Base-by-base conservation (phyloP, 2,329 filamentous ascomycete species). In the Blastomyces emzantsi region DNA sequence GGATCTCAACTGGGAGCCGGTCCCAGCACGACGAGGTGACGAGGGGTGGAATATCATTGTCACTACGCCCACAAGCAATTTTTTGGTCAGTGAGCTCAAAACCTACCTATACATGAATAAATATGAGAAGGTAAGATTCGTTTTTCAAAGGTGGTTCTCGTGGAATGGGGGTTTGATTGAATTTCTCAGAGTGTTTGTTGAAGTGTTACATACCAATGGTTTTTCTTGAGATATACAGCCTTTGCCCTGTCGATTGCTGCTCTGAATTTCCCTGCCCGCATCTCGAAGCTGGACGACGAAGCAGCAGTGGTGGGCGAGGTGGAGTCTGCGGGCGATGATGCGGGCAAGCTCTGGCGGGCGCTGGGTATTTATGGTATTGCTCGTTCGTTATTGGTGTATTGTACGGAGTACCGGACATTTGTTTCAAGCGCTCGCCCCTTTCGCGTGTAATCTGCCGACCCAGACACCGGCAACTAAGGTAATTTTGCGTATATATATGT, bases 1-100 rank as follows among this genome's bases (percentile, higher is more conserved):
- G 74, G 47, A 78, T 69, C 63, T 78, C 77, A 62, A 75, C 74
- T 13, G 77, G 76, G 30, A 78, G 71, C 56, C 68, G 63, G 61
- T 75, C 75, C 76, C 76, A 78, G 28, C 69, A 71, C 8, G 74
- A 75, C 8, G 71, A 71, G 0, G 72, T 63, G 30, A 15, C 55
- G 17, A 60, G 15, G 41, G 49, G 51, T 19, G 49, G 30, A 6
- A n/a, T 47, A 25, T 62, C 47, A 28, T 39, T n/a, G 33, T 61
- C 47, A 61, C 60, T 55, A 39, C 33, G 11, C 22, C 33, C 36
- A 33, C 17, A 33, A n/a, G 43, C 25, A 49, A 43, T n/a, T 25
- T 60, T 36, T 47, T 36, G 58, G 43, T 60, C 58, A 60, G 57
- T 49, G 57, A 33, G 25, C 41, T 13, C 58, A 60, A 49, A 22